These are phyloP conservation scores for Hypoxylon sp. DNA, from an alignment of 2,329 filamentous ascomycete species.

Conservation along the genomic window DNA sequence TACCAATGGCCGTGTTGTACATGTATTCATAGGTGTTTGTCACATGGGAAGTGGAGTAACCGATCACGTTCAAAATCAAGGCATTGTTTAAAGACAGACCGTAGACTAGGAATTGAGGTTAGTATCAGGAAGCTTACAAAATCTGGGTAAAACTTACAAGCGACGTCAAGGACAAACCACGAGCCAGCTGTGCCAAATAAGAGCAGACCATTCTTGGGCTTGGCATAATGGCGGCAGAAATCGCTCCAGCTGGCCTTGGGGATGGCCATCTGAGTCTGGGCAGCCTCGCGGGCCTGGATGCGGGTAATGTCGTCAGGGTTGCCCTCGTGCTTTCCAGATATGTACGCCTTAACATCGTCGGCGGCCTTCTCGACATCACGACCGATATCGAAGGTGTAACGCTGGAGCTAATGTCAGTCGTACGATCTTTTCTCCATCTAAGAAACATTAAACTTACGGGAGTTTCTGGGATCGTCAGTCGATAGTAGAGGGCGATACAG, in stretches of 20 bases:
- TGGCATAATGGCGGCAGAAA: slow-evolving; percentile 77
- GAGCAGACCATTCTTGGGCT: slow-evolving; percentile 78
- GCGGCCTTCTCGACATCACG: slow-evolving; percentile 80
- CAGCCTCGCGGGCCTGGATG: slow-evolving; percentile 67
- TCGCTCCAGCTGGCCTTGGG: slow-evolving; percentile 80
- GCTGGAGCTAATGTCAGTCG: slow-evolving; percentile 51
- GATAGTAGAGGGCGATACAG: slow-evolving; percentile 84
- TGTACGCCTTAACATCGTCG: slow-evolving; percentile 81
- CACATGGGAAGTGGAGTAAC: slow-evolving; percentile 70
- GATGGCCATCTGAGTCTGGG: slow-evolving; percentile 68
- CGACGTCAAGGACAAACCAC: slow-evolving; percentile 74
- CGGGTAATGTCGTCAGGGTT: slow-evolving; percentile 75
- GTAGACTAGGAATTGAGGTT: slow-evolving; percentile 60
- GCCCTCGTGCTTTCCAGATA: slow-evolving; percentile 72
- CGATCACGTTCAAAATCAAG: slow-evolving; percentile 77
- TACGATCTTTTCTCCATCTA: background rate
- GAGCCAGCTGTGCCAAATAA: slow-evolving; percentile 85
- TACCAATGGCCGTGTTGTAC: slow-evolving; percentile 81
- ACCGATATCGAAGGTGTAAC: slow-evolving; percentile 87
- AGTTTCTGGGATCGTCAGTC: slow-evolving; percentile 85
- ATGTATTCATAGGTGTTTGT: slow-evolving; percentile 75
- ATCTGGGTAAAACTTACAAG: slow-evolving; percentile 61
- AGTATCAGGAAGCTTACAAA: background rate
- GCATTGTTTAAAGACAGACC: slow-evolving; percentile 82
- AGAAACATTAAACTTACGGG: slow-evolving; percentile 58